phyloP scores from a whole-genome alignment of 2,329 filamentous ascomycete species.

The Mollisia scopiformis region DNA sequence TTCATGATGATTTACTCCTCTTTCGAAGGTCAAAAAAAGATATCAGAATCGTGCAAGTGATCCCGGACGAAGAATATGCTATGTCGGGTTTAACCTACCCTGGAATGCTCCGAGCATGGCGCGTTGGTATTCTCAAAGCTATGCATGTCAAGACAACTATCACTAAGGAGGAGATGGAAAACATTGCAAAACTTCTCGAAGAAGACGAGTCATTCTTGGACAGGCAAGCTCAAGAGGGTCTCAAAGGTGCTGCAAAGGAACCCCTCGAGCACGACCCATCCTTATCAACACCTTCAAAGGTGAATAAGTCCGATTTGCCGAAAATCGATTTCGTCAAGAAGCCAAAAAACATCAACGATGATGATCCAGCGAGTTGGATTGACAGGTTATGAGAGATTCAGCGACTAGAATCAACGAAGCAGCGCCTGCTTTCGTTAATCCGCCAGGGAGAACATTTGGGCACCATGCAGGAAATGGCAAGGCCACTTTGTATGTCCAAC shows the following conservation, averaged over 20 bases:
- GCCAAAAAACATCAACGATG: not conserved
- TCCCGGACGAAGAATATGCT: slow-evolving; percentile 52
- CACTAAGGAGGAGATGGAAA: slow-evolving; percentile 3
- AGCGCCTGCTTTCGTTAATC: too few relatives aligned
- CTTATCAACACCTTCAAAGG: too few relatives aligned
- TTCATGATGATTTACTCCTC: slow-evolving; percentile 61
- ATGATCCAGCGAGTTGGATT: not conserved
- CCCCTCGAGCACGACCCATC: too few relatives aligned
- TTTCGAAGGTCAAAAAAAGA: slow-evolving; percentile 67
- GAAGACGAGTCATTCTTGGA: not conserved
- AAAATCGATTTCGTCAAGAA: not conserved
- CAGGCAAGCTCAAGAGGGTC: not conserved
- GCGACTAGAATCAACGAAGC: too few relatives aligned
- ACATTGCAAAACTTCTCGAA: slow-evolving; percentile 1
- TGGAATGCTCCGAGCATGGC: slow-evolving; percentile 16
- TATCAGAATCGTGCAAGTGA: slow-evolving; percentile 61
- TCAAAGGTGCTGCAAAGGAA: too few relatives aligned
- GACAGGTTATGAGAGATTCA: not conserved
- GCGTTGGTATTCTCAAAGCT: slow-evolving; percentile 8
- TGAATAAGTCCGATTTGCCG: not conserved
- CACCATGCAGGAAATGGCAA: too few relatives aligned
- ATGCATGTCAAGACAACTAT: slow-evolving; percentile 4
- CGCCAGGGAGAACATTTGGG: too few relatives aligned
- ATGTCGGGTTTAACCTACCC: slow-evolving; percentile 9
- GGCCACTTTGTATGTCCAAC: too few relatives aligned